phyloP scores from a whole-genome alignment of 768 basidiomycete species.

The Coprinellus aureogranulatus region DNA sequence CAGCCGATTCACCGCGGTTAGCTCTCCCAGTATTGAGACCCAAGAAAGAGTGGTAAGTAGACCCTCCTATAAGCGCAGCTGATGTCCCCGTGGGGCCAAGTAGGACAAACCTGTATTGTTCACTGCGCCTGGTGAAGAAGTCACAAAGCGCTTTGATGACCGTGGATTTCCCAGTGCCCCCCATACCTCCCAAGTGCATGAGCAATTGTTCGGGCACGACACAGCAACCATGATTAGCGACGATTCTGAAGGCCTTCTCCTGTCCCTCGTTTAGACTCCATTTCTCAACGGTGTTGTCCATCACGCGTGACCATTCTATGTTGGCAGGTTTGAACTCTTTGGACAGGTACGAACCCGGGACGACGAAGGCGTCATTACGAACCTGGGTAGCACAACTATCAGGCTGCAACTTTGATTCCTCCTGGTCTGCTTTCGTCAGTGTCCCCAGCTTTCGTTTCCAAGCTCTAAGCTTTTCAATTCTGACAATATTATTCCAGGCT shows the following conservation, averaged over 20 bases:
- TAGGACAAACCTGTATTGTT: slow-evolving; percentile 15
- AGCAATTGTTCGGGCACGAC: slow-evolving; percentile 6
- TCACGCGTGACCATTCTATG: slow-evolving; percentile 8
- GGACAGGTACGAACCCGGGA: background rate
- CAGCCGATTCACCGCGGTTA: background rate
- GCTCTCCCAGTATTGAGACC: background rate
- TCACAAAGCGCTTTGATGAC: slow-evolving; percentile 16
- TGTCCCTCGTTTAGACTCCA: background rate
- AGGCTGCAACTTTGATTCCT: too few species aligned
- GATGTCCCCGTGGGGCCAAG: slow-evolving; percentile 26
- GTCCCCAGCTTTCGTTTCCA: background rate
- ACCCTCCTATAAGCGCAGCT: slow-evolving; percentile 23
- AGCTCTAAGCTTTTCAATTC: background rate
- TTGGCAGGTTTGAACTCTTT: background rate
- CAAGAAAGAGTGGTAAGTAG: slow-evolving; percentile 23
- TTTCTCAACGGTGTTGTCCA: background rate
- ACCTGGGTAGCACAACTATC: too few species aligned
- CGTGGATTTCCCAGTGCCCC: slow-evolving; percentile 23
- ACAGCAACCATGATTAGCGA: slow-evolving; percentile 15
- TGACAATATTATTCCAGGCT: background rate
- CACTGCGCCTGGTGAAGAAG: slow-evolving; percentile 17
- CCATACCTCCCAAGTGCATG: slow-evolving; percentile 28
- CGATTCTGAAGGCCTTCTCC: slow-evolving; percentile 13
- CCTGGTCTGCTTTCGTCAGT: too few species aligned
- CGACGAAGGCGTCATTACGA: background rate